Evolutionary conservation across 2,329 filamentous ascomycete species (phyloP), one percentile per base, ranked within the genome.

Genomic region (Polychaeton citri): DNA sequence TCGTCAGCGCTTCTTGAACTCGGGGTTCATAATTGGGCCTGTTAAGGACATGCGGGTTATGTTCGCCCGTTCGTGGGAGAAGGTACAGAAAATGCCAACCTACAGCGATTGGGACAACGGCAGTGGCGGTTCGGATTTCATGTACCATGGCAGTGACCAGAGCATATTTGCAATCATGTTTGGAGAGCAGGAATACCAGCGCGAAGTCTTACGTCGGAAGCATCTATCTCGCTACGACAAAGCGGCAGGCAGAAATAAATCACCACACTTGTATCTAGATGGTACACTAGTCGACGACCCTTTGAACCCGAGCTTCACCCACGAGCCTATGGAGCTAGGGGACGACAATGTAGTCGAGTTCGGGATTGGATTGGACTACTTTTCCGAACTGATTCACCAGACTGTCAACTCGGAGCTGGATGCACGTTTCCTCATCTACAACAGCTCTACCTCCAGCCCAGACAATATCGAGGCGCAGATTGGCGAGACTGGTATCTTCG

Each of bases 171-270:
- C 40, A 24, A 43, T 38, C 34, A 48, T 54, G 5, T 46, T 47
- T 28, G 50, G 50, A 24, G 44, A 52, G 37, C 50, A 54, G 30
- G 50, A 53, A 33, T 51, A 39, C 38, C 48, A 52, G 36, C 48
- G 49, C 7, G 43, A 51, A 36, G 46, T 50, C 31, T 43, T 50
- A 30, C 45, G 47, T 7, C 43, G 44, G 4, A 42, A 43, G 17
- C 43, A 49, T 33, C 48, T 31, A 19, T 12, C 45, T 4, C 19
- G 39, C 7, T n/a, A 43, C n/a, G 46, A 49, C 43, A 34, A 34
- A 12, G 36, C 36, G 13, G 24, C 30, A 12, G 40, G 35, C 32
- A 36, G 15, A 5, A 32, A 19, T 6, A 28, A 19, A 9, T 20
- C 34, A 4, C 15, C 21, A 6, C 21, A 36, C 7, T 31, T 10